phyloP scores from a whole-genome alignment of 106 monocot species.

The Dendrobium chrysotoxum region DNA sequence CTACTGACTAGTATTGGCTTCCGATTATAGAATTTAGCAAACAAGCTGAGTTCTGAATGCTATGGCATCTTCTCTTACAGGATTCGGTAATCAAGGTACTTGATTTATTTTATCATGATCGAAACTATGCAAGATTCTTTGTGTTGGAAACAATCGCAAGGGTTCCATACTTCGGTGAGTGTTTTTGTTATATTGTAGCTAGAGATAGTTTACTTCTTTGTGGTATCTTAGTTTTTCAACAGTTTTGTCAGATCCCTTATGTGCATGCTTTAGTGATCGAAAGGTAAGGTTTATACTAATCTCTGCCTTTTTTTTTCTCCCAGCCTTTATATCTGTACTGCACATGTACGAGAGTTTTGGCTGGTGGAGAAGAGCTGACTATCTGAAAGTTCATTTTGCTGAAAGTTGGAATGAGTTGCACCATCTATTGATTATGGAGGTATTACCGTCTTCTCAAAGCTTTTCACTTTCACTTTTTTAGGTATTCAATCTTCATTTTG shows the following conservation, averaged over 20 bases:
- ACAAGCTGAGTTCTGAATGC: not conserved
- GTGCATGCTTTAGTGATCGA: not conserved
- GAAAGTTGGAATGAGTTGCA: constrained; percentile 98
- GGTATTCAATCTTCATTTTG: not conserved
- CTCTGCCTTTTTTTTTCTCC: not conserved
- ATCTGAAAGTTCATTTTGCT: constrained; percentile 99
- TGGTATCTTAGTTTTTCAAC: not conserved
- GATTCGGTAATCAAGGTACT: constrained; percentile 72
- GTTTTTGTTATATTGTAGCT: not conserved
- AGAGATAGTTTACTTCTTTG: not conserved
- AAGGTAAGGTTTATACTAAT: not conserved
- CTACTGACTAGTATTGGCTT: not conserved
- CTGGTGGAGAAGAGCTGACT: constrained; percentile 99
- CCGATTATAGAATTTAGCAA: not conserved
- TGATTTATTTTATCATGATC: constrained; percentile 67
- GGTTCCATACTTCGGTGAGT: constrained; percentile 95
- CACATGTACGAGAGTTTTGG: constrained; percentile 98
- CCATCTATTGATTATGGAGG: constrained; percentile 99
- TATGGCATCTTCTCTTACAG: constrained; percentile 26
- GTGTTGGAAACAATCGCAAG: constrained; percentile 97
- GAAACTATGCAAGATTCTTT: constrained; percentile 89
- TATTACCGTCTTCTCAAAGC: constrained; percentile 13
- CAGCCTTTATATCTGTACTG: constrained; percentile 97
- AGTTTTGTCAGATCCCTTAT: not conserved
- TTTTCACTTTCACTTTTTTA: not conserved